Evolutionary conservation across 2,329 filamentous ascomycete species (phyloP), one percentile per base, ranked within the genome.

Genomic region (Apiospora hydei): DNA sequence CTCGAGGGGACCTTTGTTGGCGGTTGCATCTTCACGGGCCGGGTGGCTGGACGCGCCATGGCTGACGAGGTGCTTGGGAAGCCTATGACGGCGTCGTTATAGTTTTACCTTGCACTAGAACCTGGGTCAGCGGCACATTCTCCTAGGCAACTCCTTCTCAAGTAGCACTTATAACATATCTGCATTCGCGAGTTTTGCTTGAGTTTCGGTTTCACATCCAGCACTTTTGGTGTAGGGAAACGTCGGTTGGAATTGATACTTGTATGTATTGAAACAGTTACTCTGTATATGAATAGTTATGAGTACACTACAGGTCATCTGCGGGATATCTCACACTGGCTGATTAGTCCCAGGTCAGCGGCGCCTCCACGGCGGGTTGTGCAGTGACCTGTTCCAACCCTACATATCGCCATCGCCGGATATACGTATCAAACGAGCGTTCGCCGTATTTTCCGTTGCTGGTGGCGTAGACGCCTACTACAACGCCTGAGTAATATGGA

Each of bases 1-100:
- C 85, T 91, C 47, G 89, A 91, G 78, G 89, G 89, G 0, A 91
- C 89, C 0, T 91, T 91, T 76, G 75, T 91, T 4, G 89, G 89
- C 18, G 89, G 89, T 0, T 91, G 89, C 72, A 90, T 91, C 75
- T 91, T 91, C 75, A 90, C 89, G 0, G 89, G 89, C 0, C 81
- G 88, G 7, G 86, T 86, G 0, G 89, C 89, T 0, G 89, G 89
- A 0, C 81, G 85, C 13, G 88, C 85, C 0, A 86, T 91, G 75
- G 87, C 85, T 0, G 84, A 86, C 4, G 87, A 89, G 74, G 70
- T 85, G 1, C 46, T 78, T 16, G 77, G 77, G 1, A 64, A 70
- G n/a, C 41, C 66, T n/a, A 34, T 30, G 21, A 0, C 18, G 18
- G 21, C 53, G 16, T 38, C 30, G 30, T 38, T 34, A 61, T 61